These are phyloP conservation scores for Scutellospora calospora DNA, from an alignment of 371 early-diverging fungal species.

Conservation along the genomic window DNA sequence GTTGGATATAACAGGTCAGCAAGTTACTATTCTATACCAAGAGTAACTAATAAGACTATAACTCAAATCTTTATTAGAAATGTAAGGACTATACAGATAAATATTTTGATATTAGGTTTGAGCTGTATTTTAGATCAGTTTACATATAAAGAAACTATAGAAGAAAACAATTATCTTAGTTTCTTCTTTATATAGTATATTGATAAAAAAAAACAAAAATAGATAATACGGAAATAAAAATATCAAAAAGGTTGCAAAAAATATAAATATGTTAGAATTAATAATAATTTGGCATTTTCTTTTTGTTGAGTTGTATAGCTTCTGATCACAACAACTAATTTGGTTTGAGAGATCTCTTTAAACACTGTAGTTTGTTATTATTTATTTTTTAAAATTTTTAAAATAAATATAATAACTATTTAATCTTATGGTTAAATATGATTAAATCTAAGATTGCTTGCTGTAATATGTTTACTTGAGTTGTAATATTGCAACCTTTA, in stretches of 20 bases:
- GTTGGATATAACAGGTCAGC: constrained; percentile 37
- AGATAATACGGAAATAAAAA: too few relatives aligned
- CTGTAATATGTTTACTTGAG: too few relatives aligned
- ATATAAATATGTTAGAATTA: not conserved
- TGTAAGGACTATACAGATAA: constrained; percentile 26
- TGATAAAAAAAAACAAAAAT: not conserved
- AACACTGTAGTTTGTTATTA: constrained; percentile 59
- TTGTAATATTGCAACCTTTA: too few relatives aligned
- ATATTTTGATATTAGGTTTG: not conserved
- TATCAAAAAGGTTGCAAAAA: not conserved
- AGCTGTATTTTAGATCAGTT: not conserved
- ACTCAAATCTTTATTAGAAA: constrained; percentile 45
- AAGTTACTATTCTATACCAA: constrained; percentile 30
- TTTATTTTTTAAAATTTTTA: too few relatives aligned
- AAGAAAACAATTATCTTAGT: not conserved
- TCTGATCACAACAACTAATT: constrained; percentile 71
- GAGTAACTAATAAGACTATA: not conserved
- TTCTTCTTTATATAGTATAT: not conserved
- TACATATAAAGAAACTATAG: not conserved
- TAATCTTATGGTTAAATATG: too few relatives aligned
- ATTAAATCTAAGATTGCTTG: too few relatives aligned
- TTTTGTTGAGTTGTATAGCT: constrained; percentile 54
- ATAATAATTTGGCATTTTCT: constrained; percentile 23
- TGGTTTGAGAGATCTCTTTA: constrained; percentile 72
- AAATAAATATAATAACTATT: too few relatives aligned